These are phyloP conservation scores for Leucocoprinus birnbaumii DNA, from an alignment of 768 basidiomycete species.

Conservation along the genomic window DNA sequence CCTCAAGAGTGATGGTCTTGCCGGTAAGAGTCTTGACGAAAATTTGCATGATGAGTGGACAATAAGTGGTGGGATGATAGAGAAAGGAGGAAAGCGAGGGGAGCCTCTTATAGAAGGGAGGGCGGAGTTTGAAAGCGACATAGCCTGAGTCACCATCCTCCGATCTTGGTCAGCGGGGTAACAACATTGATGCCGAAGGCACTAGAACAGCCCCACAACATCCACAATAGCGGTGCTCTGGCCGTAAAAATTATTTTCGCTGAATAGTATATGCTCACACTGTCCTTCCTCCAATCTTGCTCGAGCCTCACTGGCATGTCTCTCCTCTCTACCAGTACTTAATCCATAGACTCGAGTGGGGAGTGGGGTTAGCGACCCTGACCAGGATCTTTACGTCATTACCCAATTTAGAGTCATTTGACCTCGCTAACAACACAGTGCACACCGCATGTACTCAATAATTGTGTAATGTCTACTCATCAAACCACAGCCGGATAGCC, in stretches of 20 bases:
- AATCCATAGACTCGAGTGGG: too few species aligned
- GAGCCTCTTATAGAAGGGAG: slow-evolving; percentile 23
- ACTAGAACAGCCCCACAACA: not conserved
- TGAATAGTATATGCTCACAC: too few species aligned
- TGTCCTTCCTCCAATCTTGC: too few species aligned
- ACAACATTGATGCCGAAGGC: not conserved
- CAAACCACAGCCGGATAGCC: slow-evolving; percentile 80
- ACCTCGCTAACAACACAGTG: too few species aligned
- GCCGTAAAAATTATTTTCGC: too few species aligned
- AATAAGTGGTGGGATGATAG: slow-evolving; percentile 15
- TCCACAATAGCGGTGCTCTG: too few species aligned
- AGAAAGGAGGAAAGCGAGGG: slow-evolving; percentile 11
- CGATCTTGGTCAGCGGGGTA: slow-evolving; percentile 5
- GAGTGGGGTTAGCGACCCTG: too few species aligned
- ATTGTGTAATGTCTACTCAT: slow-evolving; percentile 22
- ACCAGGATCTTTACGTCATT: too few species aligned
- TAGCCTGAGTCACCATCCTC: slow-evolving; percentile 8
- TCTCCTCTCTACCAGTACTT: too few species aligned
- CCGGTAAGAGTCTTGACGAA: slow-evolving; percentile 77
- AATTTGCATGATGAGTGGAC: slow-evolving; percentile 36
- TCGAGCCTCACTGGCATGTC: too few species aligned
- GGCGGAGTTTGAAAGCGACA: slow-evolving; percentile 37
- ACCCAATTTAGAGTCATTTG: too few species aligned
- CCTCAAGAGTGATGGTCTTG: slow-evolving; percentile 89
- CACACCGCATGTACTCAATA: too few species aligned